Percentiles rank a stretch among this genome's conserved stretches.
phyloP scores from a whole-genome alignment of 2,329 filamentous ascomycete genomes.

The Aspergillus sp. region DNA sequence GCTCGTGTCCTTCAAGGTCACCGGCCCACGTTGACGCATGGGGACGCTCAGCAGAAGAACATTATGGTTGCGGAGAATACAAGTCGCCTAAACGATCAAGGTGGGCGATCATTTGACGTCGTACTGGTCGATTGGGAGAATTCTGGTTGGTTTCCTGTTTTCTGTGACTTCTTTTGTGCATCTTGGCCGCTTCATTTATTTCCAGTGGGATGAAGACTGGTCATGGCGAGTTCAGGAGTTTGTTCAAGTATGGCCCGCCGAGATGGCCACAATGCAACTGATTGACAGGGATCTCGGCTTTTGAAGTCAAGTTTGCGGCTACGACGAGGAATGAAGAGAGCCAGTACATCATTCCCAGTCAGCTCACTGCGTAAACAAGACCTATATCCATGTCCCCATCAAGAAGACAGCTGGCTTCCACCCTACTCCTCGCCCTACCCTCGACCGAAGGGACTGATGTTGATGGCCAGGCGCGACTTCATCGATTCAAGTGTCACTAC shows the following conservation, averaged over 20 bases:
- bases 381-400: no score
- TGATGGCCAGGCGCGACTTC: no score
- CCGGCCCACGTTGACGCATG: slow-evolving; percentile 29
- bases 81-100: slow-evolving; percentile 18
- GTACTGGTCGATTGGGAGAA: slow-evolving; percentile 28
- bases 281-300: slow-evolving; percentile 24
- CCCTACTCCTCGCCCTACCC: no score
- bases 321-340: no score
- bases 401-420: no score
- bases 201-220: slow-evolving; percentile 29
- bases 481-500: no score
- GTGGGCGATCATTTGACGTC: slow-evolving; percentile 27
- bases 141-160: slow-evolving; percentile 28
- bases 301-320: no score
- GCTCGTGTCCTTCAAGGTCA: slow-evolving; percentile 25
- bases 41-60: slow-evolving; percentile 26
- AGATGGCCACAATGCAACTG: slow-evolving; percentile 27
- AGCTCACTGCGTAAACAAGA: no score
- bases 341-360: no score
- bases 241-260: slow-evolving; percentile 27
- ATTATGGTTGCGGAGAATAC: slow-evolving; percentile 16
- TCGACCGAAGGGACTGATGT: no score
- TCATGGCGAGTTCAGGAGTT: slow-evolving; percentile 27
- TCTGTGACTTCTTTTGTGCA: slow-evolving; percentile 29
- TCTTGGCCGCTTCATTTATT: slow-evolving; percentile 15